Conservation (phyloP, 2,329 filamentous ascomycete genomes). For the Fusarium torreyae region DNA sequence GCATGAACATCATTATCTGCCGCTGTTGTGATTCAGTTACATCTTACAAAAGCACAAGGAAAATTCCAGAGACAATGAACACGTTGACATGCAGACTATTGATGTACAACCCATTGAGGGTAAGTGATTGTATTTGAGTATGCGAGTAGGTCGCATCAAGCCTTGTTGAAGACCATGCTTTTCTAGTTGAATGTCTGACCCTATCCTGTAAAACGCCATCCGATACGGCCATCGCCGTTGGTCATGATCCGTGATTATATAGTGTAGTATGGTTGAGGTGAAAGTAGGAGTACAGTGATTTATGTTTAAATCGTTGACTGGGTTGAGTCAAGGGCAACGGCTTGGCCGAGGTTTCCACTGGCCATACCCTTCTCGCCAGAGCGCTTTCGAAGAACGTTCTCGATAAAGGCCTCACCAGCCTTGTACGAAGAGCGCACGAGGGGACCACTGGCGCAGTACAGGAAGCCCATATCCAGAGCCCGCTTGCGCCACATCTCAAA, state of each 20-base stretch:
- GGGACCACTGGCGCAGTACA: slow-evolving; percentile 95
- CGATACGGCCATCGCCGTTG: slow-evolving; percentile 43
- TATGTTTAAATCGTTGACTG: slow-evolving; percentile 42
- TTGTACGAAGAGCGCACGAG: slow-evolving; percentile 97
- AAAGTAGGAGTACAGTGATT: slow-evolving; percentile 18
- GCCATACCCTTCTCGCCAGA: slow-evolving; percentile 61
- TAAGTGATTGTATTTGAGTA: slow-evolving; percentile 32
- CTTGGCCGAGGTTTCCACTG: slow-evolving; percentile 56
- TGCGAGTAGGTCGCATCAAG: slow-evolving; percentile 36
- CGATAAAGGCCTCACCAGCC: slow-evolving; percentile 97
- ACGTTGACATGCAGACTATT: slow-evolving; percentile 10
- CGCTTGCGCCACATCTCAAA: slow-evolving; percentile 94
- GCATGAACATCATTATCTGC: slow-evolving; percentile 5
- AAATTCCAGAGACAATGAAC: slow-evolving; percentile 1
- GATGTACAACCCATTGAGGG: slow-evolving; percentile 24
- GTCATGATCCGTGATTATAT: slow-evolving; percentile 47
- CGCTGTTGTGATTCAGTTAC: slow-evolving; percentile 24
- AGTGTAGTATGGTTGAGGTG: slow-evolving; percentile 34
- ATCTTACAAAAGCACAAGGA: slow-evolving; percentile 4
- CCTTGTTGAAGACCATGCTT: slow-evolving; percentile 52
- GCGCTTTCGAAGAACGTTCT: slow-evolving; percentile 95
- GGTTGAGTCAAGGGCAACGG: slow-evolving; percentile 57
- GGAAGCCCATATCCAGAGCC: slow-evolving; percentile 93
- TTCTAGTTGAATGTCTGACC: slow-evolving; percentile 50
- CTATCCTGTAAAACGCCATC: slow-evolving; percentile 48